Base-by-base conservation (phyloP, 164 flowering plant species). In the Platanus orientalis region DNA sequence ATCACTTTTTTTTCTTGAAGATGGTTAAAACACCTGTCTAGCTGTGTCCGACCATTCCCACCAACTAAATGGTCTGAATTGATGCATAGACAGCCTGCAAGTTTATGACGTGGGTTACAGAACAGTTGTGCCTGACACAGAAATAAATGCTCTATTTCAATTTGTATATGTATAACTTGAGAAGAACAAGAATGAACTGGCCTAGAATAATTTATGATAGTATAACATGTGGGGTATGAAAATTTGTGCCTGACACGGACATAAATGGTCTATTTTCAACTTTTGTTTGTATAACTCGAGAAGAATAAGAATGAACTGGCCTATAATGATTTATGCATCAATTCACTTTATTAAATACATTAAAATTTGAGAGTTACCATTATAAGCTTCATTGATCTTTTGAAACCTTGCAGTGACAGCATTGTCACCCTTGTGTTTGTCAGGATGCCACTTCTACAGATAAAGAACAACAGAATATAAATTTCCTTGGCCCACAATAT, bases 401-500 rank as follows among this genome's bases (percentile, higher is more conserved):
- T 84, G 97, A 61, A 90, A 90, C 62, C 80, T 90, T 29, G 78
- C 71, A 30, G 97, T 90, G 59, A 74, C 88, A 57, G 78, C 72
- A 69, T 24, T 54, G 65, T 88, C 85, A 65, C 86, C 87, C 61
- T 81, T 88, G 69, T 83, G 92, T 64, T 90, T 90, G 77, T 90
- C 97, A 36, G 97, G 97, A 80, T 88, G 94, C 97, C 94, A 88
- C 82, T 84, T 88, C 97, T 90, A 66, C 21, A 42, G 26, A 68
- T 20, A 49, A 27, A 29, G 28, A 69, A 39, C 11, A 74, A 68
- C 14, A 64, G 39, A 39, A 73, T 51, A 23, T 52, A 36, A 66
- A 61, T 21, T 42, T 54, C 39, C n/a, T 51, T 25, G n/a, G 28
- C 14, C 7, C 19, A 23, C 47, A 45, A 23, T 54, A 26, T 44